Evolutionary conservation across 805 yeast species (phyloP).

Genomic region (Myxozyma nipponensis): DNA sequence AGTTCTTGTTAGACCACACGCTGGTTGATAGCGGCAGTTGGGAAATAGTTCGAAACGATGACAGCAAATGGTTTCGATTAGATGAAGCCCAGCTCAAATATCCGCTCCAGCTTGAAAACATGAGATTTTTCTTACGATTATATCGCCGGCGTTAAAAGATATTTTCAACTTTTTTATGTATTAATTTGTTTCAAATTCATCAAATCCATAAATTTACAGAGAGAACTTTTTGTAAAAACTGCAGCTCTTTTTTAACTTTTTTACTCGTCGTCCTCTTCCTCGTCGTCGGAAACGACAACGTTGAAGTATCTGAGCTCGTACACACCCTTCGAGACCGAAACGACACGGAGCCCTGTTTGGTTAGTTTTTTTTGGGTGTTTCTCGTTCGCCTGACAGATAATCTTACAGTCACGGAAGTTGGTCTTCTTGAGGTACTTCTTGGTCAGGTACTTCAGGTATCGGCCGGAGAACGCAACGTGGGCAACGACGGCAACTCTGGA

Average conservation of each 20-base stretch:
- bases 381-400: too few species aligned
- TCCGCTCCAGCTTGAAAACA: slow-evolving; percentile 71
- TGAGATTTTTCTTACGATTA: slow-evolving; percentile 79
- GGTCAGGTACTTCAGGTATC: slow-evolving; percentile 98
- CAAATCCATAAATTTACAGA: too few species aligned
- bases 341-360: slow-evolving; percentile 82
- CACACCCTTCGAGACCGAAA: slow-evolving; percentile 89
- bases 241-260: background rate
- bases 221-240: background rate
- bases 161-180: background rate
- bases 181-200: background rate
- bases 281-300: slow-evolving; percentile 93
- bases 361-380: background rate
- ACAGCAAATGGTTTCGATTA: slow-evolving; percentile 77
- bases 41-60: slow-evolving; percentile 62
- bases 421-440: slow-evolving; percentile 99
- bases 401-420: slow-evolving; percentile 89
- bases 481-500: slow-evolving; percentile 75
- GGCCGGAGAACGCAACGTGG: slow-evolving; percentile 96
- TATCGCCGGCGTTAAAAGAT: slow-evolving; percentile 50
- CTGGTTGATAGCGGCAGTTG: slow-evolving; percentile 46
- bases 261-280: slow-evolving; percentile 77
- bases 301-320: slow-evolving; percentile 99
- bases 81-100: slow-evolving; percentile 50
- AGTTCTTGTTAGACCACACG: slow-evolving; percentile 70